Evolutionary conservation across 768 basidiomycete genomes (phyloP).

Genomic region (Agaricus subrufescens): DNA sequence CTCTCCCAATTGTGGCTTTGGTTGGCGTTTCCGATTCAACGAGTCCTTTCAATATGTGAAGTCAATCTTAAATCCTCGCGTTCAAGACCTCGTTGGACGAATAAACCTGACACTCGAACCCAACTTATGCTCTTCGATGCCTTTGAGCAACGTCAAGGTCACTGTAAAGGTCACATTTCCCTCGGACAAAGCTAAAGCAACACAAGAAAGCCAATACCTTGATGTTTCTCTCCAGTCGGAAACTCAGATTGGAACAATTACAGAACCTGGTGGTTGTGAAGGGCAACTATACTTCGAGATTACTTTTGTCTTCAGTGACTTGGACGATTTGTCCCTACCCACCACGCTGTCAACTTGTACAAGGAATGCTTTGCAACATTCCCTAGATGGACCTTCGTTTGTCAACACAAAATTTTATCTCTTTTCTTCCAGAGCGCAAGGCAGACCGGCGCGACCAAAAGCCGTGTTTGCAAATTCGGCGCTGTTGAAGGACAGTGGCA

Average conservation of each 20-base stretch:
- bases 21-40: slow-evolving; percentile 1
- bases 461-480: slow-evolving; percentile 4
- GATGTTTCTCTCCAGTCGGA: not conserved
- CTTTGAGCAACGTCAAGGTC: not conserved
- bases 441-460: not conserved
- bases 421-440: not conserved
- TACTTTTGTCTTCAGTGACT: not conserved
- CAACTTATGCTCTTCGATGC: not conserved
- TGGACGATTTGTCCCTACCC: not conserved
- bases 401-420: slow-evolving; percentile 12
- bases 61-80: not conserved
- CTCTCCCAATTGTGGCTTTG: slow-evolving; percentile 1
- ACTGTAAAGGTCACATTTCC: not conserved
- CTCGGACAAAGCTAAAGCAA: not conserved
- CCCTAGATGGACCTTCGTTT: slow-evolving; percentile 4
- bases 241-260: not conserved
- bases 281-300: not conserved
- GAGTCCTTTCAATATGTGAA: not conserved
- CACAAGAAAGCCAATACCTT: not conserved
- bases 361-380: not conserved
- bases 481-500: not conserved
- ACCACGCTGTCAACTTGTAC: not conserved
- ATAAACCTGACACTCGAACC: not conserved
- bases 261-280: not conserved
- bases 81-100: not conserved